phyloP scores from a whole-genome alignment of 148 eudicot genomes.

The Fagopyrum tataricum region DNA sequence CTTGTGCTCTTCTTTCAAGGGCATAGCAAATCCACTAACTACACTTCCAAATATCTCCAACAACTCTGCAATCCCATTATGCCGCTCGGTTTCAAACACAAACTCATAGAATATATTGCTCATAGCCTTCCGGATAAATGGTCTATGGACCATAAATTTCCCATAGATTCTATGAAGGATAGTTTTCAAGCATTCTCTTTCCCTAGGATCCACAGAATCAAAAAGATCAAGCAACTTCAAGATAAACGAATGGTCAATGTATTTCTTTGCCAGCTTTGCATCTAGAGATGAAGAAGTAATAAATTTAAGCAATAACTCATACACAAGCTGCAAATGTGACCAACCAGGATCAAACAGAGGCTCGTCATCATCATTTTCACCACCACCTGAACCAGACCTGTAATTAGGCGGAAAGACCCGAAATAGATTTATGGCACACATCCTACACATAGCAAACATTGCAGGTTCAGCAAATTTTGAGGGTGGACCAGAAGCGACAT shows the following conservation, averaged over 20 bases:
- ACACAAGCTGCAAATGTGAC: slow-evolving; percentile 79
- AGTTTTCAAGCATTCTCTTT: slow-evolving; percentile 76
- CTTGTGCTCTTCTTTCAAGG: slow-evolving; percentile 94
- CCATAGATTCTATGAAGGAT: slow-evolving; percentile 86
- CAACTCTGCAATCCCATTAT: slow-evolving; percentile 85
- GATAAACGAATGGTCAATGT: slow-evolving; percentile 68
- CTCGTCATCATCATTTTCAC: slow-evolving; percentile 67
- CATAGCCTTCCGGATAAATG: slow-evolving; percentile 67
- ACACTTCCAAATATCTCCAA: slow-evolving; percentile 96
- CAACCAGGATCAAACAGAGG: slow-evolving; percentile 89
- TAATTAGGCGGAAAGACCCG: slow-evolving; percentile 74
- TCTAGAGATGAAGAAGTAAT: slow-evolving; percentile 72
- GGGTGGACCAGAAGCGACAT: slow-evolving; percentile 51
- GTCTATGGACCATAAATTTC: slow-evolving; percentile 94
- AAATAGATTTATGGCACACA: slow-evolving; percentile 81
- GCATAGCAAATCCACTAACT: slow-evolving; percentile 89
- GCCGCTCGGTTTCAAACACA: slow-evolving; percentile 72
- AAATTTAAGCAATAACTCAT: slow-evolving; percentile 74
- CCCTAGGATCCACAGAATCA: slow-evolving; percentile 97
- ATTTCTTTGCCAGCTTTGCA: slow-evolving; percentile 82
- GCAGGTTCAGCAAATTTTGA: slow-evolving; percentile 70
- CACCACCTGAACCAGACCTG: slow-evolving; percentile 34
- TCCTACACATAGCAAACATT: slow-evolving; percentile 70
- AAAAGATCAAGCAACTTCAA: slow-evolving; percentile 68
- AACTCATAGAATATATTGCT: slow-evolving; percentile 69